A percentile compares a stretch with the other conserved stretches of the same genome.
These are phyloP conservation scores for Trametes polyzona DNA, from an alignment of 1,284 basidiomycete genomes.

Conservation along the genomic window DNA sequence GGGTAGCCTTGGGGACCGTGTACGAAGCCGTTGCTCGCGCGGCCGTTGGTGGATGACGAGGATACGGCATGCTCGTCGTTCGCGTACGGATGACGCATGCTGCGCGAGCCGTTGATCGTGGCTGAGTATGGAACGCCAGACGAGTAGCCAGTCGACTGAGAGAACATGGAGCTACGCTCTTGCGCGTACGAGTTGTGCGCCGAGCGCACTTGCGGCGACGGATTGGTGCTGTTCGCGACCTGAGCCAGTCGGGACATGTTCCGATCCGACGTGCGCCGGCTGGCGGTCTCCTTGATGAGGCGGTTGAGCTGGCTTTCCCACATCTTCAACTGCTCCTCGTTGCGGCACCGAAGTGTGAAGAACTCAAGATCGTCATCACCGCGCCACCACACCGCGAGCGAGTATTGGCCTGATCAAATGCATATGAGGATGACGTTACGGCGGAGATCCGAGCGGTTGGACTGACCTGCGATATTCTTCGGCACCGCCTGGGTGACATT, in stretches of 20 bases:
- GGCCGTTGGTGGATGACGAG: slow-evolving; percentile 28
- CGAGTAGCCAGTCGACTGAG: slow-evolving; percentile 30
- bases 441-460: slow-evolving; percentile 1
- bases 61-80: slow-evolving; percentile 33
- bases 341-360: slow-evolving; percentile 92
- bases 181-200: slow-evolving; percentile 27
- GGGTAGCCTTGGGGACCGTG: slow-evolving; percentile 61
- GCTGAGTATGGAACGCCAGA: slow-evolving; percentile 20
- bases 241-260: slow-evolving; percentile 46
- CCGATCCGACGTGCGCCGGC: slow-evolving; percentile 65
- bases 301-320: slow-evolving; percentile 93
- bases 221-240: slow-evolving; percentile 50
- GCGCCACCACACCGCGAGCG: slow-evolving; percentile 91
- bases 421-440: slow-evolving; percentile 9
- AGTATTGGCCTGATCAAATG: slow-evolving; percentile 48
- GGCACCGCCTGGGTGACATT: slow-evolving; percentile 86
- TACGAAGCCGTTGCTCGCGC: slow-evolving; percentile 35
- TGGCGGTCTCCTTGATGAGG: slow-evolving; percentile 76
- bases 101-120: slow-evolving; percentile 37
- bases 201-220: slow-evolving; percentile 32
- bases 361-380: slow-evolving; percentile 92
- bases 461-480: slow-evolving; percentile 64
- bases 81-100: slow-evolving; percentile 34
- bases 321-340: slow-evolving; percentile 90
- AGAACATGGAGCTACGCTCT: slow-evolving; percentile 33